A percentile compares a stretch with the other conserved stretches of the same genome.
phyloP scores from a whole-genome alignment of 1,139 yeast genomes.

The Yamadazyma aaseri region DNA sequence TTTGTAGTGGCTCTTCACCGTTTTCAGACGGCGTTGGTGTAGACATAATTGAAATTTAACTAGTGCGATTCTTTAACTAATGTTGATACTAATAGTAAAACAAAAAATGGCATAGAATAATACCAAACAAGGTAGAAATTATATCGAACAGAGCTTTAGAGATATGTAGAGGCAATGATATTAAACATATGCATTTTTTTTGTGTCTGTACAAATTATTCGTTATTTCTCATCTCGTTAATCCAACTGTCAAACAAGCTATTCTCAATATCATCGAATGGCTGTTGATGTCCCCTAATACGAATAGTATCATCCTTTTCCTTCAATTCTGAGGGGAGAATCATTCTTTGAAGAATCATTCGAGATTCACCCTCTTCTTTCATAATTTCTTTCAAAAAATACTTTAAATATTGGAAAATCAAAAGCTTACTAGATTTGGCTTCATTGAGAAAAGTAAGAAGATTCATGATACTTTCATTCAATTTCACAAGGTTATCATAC shows the following conservation, averaged over 20 bases:
- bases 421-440: conserved; percentile 22
- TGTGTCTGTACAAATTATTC: too few relatives aligned
- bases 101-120: too few relatives aligned
- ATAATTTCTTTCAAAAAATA: conserved; percentile 40
- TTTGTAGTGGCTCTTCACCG: too few relatives aligned
- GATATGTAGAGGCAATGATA: too few relatives aligned
- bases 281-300: conserved; percentile 9
- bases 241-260: conserved; percentile 45
- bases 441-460: conserved; percentile 26
- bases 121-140: too few relatives aligned
- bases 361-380: conserved; percentile 19
- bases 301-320: conserved; percentile 9
- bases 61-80: too few relatives aligned
- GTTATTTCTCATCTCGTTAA: conserved; percentile 31
- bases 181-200: too few relatives aligned
- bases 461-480: conserved; percentile 30
- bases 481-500: conserved; percentile 31
- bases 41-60: too few relatives aligned
- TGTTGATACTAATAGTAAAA: too few relatives aligned
- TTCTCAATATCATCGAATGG: conserved; percentile 46
- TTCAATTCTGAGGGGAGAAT: conserved; percentile 37
- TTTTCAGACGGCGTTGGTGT: too few relatives aligned
- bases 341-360: conserved; percentile 25
- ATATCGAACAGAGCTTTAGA: too few relatives aligned
- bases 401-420: conserved; percentile 41